phyloP scores from a whole-genome alignment of 352 stramenopile genomes.

The Lagenidium sp. region DNA sequence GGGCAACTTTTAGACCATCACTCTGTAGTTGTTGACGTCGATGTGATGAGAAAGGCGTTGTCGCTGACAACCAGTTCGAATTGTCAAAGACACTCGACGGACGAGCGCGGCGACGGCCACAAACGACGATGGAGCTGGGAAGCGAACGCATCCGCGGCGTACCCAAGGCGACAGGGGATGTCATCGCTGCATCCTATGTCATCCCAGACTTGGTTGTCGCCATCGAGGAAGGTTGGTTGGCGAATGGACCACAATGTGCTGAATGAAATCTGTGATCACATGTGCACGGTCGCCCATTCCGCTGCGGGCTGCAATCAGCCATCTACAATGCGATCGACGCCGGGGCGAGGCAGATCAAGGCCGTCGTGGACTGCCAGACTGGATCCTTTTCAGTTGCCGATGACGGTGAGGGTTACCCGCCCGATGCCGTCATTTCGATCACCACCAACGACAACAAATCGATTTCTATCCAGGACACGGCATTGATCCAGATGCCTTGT shows the following conservation, averaged over 20 bases:
- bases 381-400: constrained; percentile 54
- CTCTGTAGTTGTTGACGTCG: background rate
- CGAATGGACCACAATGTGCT: no score
- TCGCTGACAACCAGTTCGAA: no score
- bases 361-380: constrained; percentile 29
- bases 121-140: background rate
- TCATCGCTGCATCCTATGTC: constrained; percentile 48
- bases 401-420: constrained; percentile 31
- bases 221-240: constrained; percentile 52
- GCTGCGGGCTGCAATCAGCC: constrained; percentile 15
- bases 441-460: background rate
- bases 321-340: constrained; percentile 74
- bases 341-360: constrained; percentile 28
- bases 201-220: constrained; percentile 47
- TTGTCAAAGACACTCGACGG: background rate
- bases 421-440: background rate
- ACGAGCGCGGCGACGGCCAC: background rate
- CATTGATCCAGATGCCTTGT: constrained; percentile 40
- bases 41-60: background rate
- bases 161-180: constrained; percentile 23
- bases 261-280: no score
- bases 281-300: background rate
- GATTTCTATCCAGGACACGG: constrained; percentile 35
- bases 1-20: background rate
- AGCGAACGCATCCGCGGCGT: background rate